Conservation (phyloP, 306 rosid species). For the Casuarina cunninghamiana region DNA sequence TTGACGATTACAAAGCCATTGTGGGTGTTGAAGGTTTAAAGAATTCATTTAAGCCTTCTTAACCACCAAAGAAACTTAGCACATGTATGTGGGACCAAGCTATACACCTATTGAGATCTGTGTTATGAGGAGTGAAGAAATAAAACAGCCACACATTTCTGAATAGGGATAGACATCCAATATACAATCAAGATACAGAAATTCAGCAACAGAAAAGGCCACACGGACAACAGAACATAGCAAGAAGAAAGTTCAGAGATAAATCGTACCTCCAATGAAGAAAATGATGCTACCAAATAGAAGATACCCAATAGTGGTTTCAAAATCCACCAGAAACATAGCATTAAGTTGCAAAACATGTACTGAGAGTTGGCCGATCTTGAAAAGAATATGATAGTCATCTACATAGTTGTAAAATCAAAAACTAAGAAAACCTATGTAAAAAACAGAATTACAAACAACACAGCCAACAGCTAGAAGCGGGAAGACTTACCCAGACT, state of each 20-base stretch:
- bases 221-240: slow-evolving; percentile 1
- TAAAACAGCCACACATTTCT: neutral
- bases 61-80: neutral
- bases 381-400: slow-evolving; percentile 53
- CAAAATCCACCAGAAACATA: slow-evolving; percentile 85
- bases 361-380: slow-evolving; percentile 40
- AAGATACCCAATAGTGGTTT: slow-evolving; percentile 52
- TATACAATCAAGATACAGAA: neutral
- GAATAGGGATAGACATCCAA: neutral
- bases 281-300: slow-evolving; percentile 45
- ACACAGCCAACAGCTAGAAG: slow-evolving; percentile 10
- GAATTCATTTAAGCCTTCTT: neutral
- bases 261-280: slow-evolving; percentile 54
- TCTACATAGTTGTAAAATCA: slow-evolving; percentile 42
- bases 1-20: neutral
- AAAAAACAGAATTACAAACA: slow-evolving; percentile 1
- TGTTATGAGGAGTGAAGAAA: neutral
- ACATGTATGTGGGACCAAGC: neutral
- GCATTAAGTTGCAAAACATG: slow-evolving; percentile 41
- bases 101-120: neutral
- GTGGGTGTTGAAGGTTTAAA: neutral
- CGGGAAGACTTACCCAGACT: slow-evolving; percentile 67
- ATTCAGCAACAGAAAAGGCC: slow-evolving; percentile 12
- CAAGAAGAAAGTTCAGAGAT: slow-evolving; percentile 15
- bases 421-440: slow-evolving; percentile 22